Base-by-base conservation (phyloP, 2,329 filamentous ascomycete genomes). In the Stemphylium vesicarium region DNA sequence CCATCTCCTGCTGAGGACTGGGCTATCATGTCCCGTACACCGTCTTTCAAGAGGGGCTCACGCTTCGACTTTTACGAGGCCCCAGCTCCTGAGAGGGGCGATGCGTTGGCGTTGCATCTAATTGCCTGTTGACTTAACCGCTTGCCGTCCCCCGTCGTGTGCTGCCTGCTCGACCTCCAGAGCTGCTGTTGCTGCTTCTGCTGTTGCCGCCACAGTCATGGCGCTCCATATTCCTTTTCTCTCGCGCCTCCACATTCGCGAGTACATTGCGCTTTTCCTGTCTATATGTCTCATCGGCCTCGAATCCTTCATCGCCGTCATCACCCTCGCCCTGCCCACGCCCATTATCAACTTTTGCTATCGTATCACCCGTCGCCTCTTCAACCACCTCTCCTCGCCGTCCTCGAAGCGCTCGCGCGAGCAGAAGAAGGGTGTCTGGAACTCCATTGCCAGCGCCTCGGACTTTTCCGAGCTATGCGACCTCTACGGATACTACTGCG, bases 401-500 rank as follows among this genome's bases (percentile, higher is more conserved):
- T 86, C 88, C 57, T 85, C 86, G 36, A 88, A 86, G 64, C 85
- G 83, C 64, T 87, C 85, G 9, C 85, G 88, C 54, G 84, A 85
- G 56, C 86, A 84, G 69, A 89, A 87, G 69, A 89, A 89, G 87
- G 86, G 84, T 35, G 82, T 92, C 51, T 91, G 91, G 35, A 84
- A 80, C n/a, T 86, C 88, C 8, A 88, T 99, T 53, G 89, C 92
- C 51, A 88, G 95, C 71, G 92, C 94, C 4, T 86, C 90, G 57
- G 95, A 98, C 71, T 98, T 99, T 74, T 87, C 92, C 40, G 94
- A 98, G 71, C 84, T 99, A n/a, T 98, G 94, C 76, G 88, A 88
- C 35, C 79, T 96, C 11, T 96, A 88, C 75, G 94, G 93, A 41
- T 98, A 97, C 77, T 89, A 91, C 65, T 91, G 94, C 5, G 95